Evolutionary conservation across 2,329 filamentous ascomycete species (phyloP).

Genomic region (Pseudogymnoascus sp.): DNA sequence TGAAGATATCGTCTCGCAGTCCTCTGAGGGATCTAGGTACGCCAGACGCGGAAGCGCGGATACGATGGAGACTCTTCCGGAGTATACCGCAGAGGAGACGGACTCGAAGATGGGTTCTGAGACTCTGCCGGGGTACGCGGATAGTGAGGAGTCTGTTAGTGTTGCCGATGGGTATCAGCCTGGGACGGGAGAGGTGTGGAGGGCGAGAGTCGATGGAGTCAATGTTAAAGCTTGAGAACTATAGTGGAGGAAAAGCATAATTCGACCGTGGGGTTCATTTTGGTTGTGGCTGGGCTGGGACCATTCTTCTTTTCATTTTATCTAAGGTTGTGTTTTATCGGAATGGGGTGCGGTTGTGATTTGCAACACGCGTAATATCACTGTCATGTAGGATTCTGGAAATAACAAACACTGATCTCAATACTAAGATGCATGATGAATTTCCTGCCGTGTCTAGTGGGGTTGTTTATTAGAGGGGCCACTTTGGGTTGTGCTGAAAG

Average conservation of each 20-base stretch:
- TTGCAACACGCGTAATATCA: constrained; percentile 7
- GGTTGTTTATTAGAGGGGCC: neutral
- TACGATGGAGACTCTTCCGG: neutral
- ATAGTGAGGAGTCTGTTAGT: neutral
- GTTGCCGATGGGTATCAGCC: constrained; percentile 7
- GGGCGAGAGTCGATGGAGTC: neutral
- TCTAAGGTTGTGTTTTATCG: neutral
- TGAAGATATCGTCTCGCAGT: neutral
- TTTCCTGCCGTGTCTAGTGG: neutral
- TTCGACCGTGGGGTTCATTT: neutral
- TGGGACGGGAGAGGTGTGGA: constrained; percentile 1
- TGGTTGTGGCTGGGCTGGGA: neutral
- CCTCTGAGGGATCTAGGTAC: neutral
- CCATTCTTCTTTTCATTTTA: neutral
- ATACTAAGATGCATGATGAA: neutral
- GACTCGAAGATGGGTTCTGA: neutral
- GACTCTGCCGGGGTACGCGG: neutral
- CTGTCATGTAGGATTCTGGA: neutral
- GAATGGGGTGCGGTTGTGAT: neutral
- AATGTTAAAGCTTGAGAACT: neutral
- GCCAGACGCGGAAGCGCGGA: neutral
- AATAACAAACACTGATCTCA: neutral
- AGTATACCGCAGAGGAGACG: neutral
- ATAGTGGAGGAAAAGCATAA: neutral
- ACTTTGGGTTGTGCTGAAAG: neutral